These are phyloP conservation scores for Ailanthus altissimus DNA, from an alignment of 345 rosid species.

Conservation along the genomic window DNA sequence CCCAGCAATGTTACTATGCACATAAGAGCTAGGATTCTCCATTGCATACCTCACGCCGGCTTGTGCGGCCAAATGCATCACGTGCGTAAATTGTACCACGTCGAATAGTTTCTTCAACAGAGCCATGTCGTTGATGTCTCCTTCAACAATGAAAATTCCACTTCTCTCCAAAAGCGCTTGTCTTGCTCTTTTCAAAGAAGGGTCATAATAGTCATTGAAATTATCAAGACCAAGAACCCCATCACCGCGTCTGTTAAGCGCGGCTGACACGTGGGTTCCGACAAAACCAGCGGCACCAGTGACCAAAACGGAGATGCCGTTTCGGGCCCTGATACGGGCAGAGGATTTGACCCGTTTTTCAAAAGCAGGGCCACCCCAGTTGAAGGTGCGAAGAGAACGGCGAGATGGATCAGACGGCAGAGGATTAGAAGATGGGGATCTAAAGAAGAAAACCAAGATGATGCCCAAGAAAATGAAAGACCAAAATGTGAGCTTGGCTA, in stretches of 20 bases:
- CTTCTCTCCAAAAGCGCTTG: conserved; percentile 75
- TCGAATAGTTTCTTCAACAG: conserved; percentile 74
- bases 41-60: conserved; percentile 92
- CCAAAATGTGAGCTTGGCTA: conserved; percentile 82
- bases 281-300: conserved; percentile 96
- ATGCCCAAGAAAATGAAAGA: conserved; percentile 71
- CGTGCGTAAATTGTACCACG: conserved; percentile 75
- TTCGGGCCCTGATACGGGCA: conserved; percentile 61
- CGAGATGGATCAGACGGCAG: conserved; percentile 73
- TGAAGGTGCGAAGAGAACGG: conserved; percentile 68
- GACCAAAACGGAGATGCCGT: conserved; percentile 74
- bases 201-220: conserved; percentile 92
- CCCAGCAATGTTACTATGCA: conserved; percentile 88
- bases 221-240: conserved; percentile 86
- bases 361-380: conserved; percentile 83
- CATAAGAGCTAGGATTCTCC: conserved; percentile 81
- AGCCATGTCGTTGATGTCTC: conserved; percentile 79
- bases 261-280: conserved; percentile 84
- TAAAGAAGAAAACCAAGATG: conserved; percentile 79
- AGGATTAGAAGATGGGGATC: conserved; percentile 66
- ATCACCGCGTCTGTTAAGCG: conserved; percentile 82
- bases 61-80: conserved; percentile 92
- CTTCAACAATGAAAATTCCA: conserved; percentile 82
- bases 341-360: conserved; percentile 70
- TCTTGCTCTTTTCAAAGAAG: conserved; percentile 80